Base-by-base conservation (phyloP, 768 basidiomycete species). In the Hericium rajendrae region DNA sequence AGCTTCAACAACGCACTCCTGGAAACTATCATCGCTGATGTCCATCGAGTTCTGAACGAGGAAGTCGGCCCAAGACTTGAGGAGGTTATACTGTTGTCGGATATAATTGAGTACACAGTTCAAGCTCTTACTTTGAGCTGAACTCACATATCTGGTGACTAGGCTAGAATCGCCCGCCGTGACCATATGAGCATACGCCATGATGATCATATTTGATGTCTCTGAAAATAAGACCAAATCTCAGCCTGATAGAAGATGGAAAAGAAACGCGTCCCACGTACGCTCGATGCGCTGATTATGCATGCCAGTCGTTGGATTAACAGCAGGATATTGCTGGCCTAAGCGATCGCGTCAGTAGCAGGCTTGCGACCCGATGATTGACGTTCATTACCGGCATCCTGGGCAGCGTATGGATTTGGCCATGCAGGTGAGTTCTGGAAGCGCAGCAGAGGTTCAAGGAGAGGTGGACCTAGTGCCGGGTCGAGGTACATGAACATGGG, bases 161-260 rank as follows among this genome's bases (percentile, higher is more conserved):
- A 32, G 32, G 32, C 32, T 32, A 10, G 32, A 32, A 32, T 32
- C 32, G 32, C 32, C 8, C 32, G 32, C 6, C 4, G 32, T 32
- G 32, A 6, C 46, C 26, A 48, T 40, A 20, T 57, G 38, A 18
- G 56, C 61, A 49, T 55, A 62, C 9, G 48, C 56, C 61, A 62
- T 62, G 32, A 62, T 57, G 40, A 62, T 38, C 59, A 62, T 62
- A 39, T 60, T 60, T 13, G 59, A 55, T 11, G 61, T 51, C 59
- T 57, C 61, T 62, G 10, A 24, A 46, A 1, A n/a, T 5, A 5
- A 8, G 22, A 2, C 32, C 32, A 8, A 32, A 2, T 32, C 32
- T 32, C 32, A 32, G 32, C 32, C 32, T 32, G 32, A 32, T 32
- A 32, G 32, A 32, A 32, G 4, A 10, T 32, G 8, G 32, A 1